Evolutionary conservation across 1,284 basidiomycete species (phyloP), one percentile per base, ranked within the genome.

Genomic region (Coniferiporia sulphurascens): DNA sequence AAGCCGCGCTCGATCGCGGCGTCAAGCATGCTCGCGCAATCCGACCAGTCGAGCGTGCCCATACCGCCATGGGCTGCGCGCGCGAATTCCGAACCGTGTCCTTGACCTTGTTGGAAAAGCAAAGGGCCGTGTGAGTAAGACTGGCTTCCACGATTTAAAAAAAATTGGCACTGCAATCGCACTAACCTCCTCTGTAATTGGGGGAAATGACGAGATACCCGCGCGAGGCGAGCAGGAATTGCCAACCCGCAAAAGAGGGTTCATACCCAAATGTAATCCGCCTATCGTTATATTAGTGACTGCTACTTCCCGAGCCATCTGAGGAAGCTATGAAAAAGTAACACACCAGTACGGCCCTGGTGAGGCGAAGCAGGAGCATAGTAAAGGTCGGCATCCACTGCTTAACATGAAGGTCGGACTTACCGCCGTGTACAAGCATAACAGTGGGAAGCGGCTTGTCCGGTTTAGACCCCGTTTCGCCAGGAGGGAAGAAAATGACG

Each of bases 21-120:
- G 36, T 64, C 52, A 12, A 66, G 50, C 63, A 66, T 62, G 34
- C 59, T 56, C 22, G 62, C 55, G 48, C 61, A 63, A 38, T 66
- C 65, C 19, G 61, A 58, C 65, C 65, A 66, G 46, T 65, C 65
- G 12, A 61, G 36, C 9, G 63, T 62, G n/a, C 63, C 63, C 49
- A 63, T 59, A 6, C 60, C 56, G 17, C 56, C 51, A n/a, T 62
- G 50, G 19, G 60, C 60, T 2, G 63, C 51, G 9, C 58, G 54
- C 4, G 62, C 65, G 19, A 66, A 66, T 12, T 34, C 41, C 12
- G 58, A 52, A 7, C 65, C 65, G 22, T 56, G 44, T 1, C 65
- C 65, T 36, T 60, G 58, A 21, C 64, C 65, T 65, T 21, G 12
- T 27, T 27, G 2, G 27, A 27, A 27, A 27, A 27, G 12, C 12